Conservation (phyloP, 140 eudicot species). For the Stevia rebaudiana region DNA sequence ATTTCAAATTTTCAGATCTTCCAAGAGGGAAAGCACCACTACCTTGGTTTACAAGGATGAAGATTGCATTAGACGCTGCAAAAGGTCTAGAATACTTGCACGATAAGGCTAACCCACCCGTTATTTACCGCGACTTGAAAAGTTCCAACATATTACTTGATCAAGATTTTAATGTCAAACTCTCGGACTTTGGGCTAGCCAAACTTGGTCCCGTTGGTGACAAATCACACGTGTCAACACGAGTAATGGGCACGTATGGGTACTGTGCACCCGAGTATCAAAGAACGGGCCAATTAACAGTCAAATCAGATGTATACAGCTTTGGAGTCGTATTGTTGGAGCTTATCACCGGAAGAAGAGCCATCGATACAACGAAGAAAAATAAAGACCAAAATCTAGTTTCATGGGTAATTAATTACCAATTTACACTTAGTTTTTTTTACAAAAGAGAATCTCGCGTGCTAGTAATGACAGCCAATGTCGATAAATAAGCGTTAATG, state of each 20-base stretch:
- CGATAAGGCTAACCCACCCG: slow-evolving; percentile 41
- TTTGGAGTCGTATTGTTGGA: slow-evolving; percentile 52
- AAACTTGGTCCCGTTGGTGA: slow-evolving; percentile 47
- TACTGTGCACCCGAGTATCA: slow-evolving; percentile 56
- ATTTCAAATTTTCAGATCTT: slow-evolving; percentile 22
- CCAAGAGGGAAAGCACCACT: slow-evolving; percentile 31
- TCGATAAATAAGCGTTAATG: background rate
- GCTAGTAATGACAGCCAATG: too few relatives aligned
- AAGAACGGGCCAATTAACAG: slow-evolving; percentile 39
- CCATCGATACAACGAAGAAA: slow-evolving; percentile 25
- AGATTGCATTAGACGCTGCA: slow-evolving; percentile 41
- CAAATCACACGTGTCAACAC: slow-evolving; percentile 62
- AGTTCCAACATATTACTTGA: slow-evolving; percentile 48
- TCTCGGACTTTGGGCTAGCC: slow-evolving; percentile 54
- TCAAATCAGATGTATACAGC: slow-evolving; percentile 49
- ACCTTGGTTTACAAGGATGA: slow-evolving; percentile 47
- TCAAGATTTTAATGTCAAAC: slow-evolving; percentile 32
- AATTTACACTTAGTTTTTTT: background rate
- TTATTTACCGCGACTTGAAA: slow-evolving; percentile 46
- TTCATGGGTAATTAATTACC: slow-evolving; percentile 41
- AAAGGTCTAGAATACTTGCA: slow-evolving; percentile 51
- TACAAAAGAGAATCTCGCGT: background rate
- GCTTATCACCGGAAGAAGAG: slow-evolving; percentile 52
- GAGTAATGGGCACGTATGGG: slow-evolving; percentile 48
- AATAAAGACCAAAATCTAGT: slow-evolving; percentile 41